These are phyloP conservation scores for Cryptococcus sp. DNA, from an alignment of 1,284 basidiomycete genomes.

Conservation along the genomic window DNA sequence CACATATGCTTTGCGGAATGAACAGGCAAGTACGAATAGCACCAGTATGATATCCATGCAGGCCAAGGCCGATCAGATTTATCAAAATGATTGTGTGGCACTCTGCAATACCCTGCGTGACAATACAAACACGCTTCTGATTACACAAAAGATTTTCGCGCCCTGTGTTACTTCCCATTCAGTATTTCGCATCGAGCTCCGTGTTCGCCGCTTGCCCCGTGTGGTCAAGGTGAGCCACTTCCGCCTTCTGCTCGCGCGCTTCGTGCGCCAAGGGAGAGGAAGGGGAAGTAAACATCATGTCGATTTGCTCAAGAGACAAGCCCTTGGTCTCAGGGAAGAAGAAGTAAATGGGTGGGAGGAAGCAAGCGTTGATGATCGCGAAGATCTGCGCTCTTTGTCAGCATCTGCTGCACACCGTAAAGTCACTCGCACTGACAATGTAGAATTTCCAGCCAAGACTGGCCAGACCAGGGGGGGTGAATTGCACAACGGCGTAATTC, in stretches of 20 bases:
- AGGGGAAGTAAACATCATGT: constrained; percentile 25
- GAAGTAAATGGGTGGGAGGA: constrained; percentile 35
- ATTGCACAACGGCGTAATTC: constrained; percentile 38
- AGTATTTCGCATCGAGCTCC: constrained; percentile 1
- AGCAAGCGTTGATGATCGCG: constrained; percentile 27
- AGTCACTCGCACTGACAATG: constrained; percentile 22
- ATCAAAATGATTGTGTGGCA: no score
- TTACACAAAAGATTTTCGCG: no score
- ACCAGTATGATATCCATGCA: no score
- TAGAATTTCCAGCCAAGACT: constrained; percentile 44
- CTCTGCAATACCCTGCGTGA: no score
- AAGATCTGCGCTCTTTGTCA: constrained; percentile 16
- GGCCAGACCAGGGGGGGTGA: constrained; percentile 30
- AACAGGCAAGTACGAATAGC: no score
- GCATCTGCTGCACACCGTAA: background rate
- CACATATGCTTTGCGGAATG: no score
- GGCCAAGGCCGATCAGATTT: no score
- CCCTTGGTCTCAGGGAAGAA: constrained; percentile 40
- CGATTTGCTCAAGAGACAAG: constrained; percentile 26
- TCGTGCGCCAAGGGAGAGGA: constrained; percentile 7
- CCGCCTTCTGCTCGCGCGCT: constrained; percentile 1
- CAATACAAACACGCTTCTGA: no score
- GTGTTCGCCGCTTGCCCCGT: background rate
- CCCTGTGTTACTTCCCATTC: no score
- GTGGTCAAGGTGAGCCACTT: constrained; percentile 3